phyloP scores from a whole-genome alignment of 1,284 basidiomycete species.

The Cryptococcus amylolentus region DNA sequence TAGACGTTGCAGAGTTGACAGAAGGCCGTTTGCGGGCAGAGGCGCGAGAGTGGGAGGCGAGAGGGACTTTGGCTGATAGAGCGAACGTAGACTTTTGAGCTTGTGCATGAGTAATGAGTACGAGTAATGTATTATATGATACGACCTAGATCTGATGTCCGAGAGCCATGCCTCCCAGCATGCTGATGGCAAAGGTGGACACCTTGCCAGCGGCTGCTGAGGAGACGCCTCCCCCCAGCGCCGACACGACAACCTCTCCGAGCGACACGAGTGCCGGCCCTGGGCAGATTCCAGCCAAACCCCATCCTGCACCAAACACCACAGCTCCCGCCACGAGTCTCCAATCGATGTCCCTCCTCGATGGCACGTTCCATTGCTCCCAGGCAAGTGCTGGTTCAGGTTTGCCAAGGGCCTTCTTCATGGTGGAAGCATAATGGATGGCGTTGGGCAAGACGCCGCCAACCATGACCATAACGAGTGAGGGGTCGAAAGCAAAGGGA shows the following conservation, averaged over 20 bases:
- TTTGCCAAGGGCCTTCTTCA: slow-evolving; percentile 2
- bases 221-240: too few species aligned
- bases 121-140: not conserved
- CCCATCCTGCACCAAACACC: slow-evolving; percentile 67
- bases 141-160: too few species aligned
- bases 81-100: slow-evolving; percentile 14
- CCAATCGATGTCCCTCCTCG: slow-evolving; percentile 51
- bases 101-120: not conserved
- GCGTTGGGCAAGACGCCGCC: slow-evolving; percentile 52
- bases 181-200: too few species aligned
- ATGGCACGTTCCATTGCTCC: slow-evolving; percentile 40
- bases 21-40: slow-evolving; percentile 4
- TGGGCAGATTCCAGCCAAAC: slow-evolving; percentile 61
- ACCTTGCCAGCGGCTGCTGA: too few species aligned
- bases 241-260: not conserved
- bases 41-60: slow-evolving; percentile 13
- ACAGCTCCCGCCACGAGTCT: slow-evolving; percentile 58
- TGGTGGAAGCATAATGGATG: slow-evolving; percentile 34
- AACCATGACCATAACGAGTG: slow-evolving; percentile 51
- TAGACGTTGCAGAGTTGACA: slow-evolving; percentile 1
- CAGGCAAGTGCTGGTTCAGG: slow-evolving; percentile 19
- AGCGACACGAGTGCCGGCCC: slow-evolving; percentile 38
- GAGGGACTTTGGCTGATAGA: slow-evolving; percentile 15
- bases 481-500: slow-evolving; percentile 48
- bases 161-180: too few species aligned